Conservation (phyloP, 2,329 filamentous ascomycete genomes). For the Capronia americana region DNA sequence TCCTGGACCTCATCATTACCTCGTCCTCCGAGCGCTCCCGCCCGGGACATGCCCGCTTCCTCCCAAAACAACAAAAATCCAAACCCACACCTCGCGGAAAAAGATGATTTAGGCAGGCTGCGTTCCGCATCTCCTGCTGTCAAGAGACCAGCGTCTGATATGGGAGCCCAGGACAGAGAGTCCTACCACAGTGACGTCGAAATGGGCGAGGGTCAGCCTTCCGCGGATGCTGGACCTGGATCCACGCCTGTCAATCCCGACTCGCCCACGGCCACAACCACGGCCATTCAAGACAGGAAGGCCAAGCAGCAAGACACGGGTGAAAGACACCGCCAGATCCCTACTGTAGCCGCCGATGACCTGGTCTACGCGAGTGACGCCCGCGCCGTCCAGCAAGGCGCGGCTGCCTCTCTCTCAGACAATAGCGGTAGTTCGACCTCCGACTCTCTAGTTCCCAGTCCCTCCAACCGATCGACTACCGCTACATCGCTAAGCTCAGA, state of each 20-base stretch:
- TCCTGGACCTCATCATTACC: conserved; percentile 27
- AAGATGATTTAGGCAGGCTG: conserved; percentile 40
- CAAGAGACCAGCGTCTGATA: conserved; percentile 61
- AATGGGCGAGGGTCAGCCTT: conserved; percentile 37
- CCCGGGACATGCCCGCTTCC: conserved; percentile 47
- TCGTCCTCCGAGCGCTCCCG: conserved; percentile 42
- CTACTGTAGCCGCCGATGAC: conserved; percentile 12
- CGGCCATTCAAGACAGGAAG: conserved; percentile 31
- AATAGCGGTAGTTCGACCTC: conserved; percentile 45
- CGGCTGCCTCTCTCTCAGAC: conserved; percentile 36
- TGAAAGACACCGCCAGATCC: conserved; percentile 34
- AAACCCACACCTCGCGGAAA: conserved; percentile 39
- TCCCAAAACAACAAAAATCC: conserved; percentile 23
- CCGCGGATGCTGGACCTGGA: conserved; percentile 15
- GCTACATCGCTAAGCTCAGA: conserved; percentile 41
- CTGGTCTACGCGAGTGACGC: conserved; percentile 47
- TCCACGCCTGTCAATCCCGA: conserved; percentile 25
- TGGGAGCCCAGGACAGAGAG: conserved; percentile 53
- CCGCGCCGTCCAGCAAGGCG: conserved; percentile 44
- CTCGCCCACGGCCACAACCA: conserved; percentile 13
- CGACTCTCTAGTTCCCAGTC: conserved; percentile 48
- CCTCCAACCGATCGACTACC: conserved; percentile 49
- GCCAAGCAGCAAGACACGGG: conserved; percentile 37
- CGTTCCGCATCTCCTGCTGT: conserved; percentile 59
- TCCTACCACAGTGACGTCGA: conserved; percentile 44